These are phyloP conservation scores for Debaryomyces fabryi DNA, from an alignment of 1,139 yeast species.

Conservation along the genomic window DNA sequence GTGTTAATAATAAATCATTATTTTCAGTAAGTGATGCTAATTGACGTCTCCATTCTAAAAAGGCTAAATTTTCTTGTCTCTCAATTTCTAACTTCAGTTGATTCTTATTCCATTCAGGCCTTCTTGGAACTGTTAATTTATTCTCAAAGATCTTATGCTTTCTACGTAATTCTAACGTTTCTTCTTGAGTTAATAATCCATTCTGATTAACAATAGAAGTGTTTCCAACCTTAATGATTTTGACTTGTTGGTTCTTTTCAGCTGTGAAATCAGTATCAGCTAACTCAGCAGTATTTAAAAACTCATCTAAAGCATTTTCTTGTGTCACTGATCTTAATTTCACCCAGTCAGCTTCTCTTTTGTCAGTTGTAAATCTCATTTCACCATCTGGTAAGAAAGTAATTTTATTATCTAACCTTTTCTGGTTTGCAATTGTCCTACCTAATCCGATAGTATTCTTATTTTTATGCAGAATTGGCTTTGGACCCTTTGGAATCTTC, in stretches of 20 bases:
- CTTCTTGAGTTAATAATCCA: constrained; percentile 65
- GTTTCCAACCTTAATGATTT: constrained; percentile 76
- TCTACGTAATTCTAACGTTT: constrained; percentile 61
- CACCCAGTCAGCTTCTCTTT: constrained; percentile 86
- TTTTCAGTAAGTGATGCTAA: constrained; percentile 83
- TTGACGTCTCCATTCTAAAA: constrained; percentile 90
- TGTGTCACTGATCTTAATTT: constrained; percentile 92
- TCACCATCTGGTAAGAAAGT: constrained; percentile 83
- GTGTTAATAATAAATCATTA: constrained; percentile 84
- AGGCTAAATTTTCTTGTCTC: constrained; percentile 86
- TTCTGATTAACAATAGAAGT: constrained; percentile 50
- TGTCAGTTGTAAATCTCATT: constrained; percentile 79
- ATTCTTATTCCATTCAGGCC: constrained; percentile 80
- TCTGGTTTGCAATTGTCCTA: constrained; percentile 75
- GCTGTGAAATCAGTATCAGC: constrained; percentile 98
- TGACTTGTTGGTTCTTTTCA: constrained; percentile 79
- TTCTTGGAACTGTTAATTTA: constrained; percentile 88
- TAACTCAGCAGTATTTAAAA: constrained; percentile 89
- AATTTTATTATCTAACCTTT: constrained; percentile 67
- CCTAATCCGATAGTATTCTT: constrained; percentile 87
- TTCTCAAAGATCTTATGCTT: constrained; percentile 77
- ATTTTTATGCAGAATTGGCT: constrained; percentile 81
- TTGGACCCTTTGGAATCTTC: constrained; percentile 87
- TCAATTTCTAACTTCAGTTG: constrained; percentile 81
- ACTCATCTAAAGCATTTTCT: constrained; percentile 91